phyloP scores from a whole-genome alignment of 805 yeast species.

The Hagleromyces aurorensis region DNA sequence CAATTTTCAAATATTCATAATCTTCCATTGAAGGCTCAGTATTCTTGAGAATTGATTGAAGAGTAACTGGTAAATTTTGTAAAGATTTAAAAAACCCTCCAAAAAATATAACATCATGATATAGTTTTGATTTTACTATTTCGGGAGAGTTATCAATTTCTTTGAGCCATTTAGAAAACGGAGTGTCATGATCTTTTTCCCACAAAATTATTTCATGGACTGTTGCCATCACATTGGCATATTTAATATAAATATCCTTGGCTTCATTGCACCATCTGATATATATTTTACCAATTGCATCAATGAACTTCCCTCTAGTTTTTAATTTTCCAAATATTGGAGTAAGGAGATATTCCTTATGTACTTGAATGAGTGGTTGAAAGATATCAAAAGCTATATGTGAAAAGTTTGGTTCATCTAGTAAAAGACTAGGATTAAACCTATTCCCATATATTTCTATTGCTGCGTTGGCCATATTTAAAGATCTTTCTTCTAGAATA shows the following conservation, averaged over 20 bases:
- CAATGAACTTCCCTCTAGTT: conserved; percentile 59
- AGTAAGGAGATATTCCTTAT: conserved; percentile 44
- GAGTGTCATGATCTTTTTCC: conserved; percentile 37
- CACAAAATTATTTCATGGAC: conserved; percentile 47
- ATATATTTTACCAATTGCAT: conserved; percentile 55
- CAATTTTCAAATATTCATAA: conserved; percentile 41
- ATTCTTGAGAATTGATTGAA: conserved; percentile 47
- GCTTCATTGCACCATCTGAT: conserved; percentile 58
- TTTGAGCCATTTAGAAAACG: conserved; percentile 51
- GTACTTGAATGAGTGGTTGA: conserved; percentile 45
- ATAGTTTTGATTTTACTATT: conserved; percentile 35
- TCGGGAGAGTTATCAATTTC: conserved; percentile 43
- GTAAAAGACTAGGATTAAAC: conserved; percentile 37
- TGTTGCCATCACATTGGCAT: conserved; percentile 54
- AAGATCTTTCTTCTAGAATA: conserved; percentile 59
- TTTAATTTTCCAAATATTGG: conserved; percentile 52
- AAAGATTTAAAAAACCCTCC: conserved; percentile 49
- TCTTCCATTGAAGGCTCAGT: conserved; percentile 45
- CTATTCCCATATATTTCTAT: conserved; percentile 46
- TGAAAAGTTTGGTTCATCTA: conserved; percentile 48
- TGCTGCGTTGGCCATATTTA: conserved; percentile 59
- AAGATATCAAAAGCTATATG: conserved; percentile 53
- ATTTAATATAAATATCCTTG: conserved; percentile 43
- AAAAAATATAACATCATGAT: conserved; percentile 48
- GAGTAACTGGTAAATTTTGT: conserved; percentile 53